Conservation (phyloP, 371 early-diverging fungal genomes). For the Circinella umbellata region DNA sequence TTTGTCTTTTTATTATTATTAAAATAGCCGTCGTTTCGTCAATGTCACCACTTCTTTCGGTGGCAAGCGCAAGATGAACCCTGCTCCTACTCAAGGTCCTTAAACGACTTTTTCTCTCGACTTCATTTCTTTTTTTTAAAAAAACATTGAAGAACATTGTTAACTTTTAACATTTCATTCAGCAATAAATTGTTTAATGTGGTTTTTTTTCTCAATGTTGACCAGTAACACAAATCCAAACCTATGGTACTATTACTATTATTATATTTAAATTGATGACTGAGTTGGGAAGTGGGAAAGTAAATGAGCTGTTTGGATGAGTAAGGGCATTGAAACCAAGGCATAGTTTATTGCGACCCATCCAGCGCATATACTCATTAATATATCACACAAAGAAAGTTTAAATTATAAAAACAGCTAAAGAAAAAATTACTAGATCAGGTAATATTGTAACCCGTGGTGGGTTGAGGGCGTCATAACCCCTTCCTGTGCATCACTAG, state of each 20-base stretch:
- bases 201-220: no score
- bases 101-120: slow-evolving; percentile 23
- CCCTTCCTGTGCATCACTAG: background rate
- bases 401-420: no score
- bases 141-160: background rate
- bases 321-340: no score
- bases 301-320: no score
- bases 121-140: background rate
- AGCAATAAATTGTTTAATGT: background rate
- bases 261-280: no score
- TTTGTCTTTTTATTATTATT: background rate
- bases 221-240: no score
- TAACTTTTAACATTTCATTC: background rate
- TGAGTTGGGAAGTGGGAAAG: no score
- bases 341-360: no score
- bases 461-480: no score
- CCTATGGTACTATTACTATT: no score
- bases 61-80: slow-evolving; percentile 92
- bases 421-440: background rate
- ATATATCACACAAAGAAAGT: no score
- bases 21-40: slow-evolving; percentile 87
- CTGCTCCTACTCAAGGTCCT: slow-evolving; percentile 66
- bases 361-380: no score
- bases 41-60: slow-evolving; percentile 87
- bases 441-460: background rate